These are phyloP conservation scores for Epichloe amarillans DNA, from an alignment of 2,329 filamentous ascomycete species.

Conservation along the genomic window DNA sequence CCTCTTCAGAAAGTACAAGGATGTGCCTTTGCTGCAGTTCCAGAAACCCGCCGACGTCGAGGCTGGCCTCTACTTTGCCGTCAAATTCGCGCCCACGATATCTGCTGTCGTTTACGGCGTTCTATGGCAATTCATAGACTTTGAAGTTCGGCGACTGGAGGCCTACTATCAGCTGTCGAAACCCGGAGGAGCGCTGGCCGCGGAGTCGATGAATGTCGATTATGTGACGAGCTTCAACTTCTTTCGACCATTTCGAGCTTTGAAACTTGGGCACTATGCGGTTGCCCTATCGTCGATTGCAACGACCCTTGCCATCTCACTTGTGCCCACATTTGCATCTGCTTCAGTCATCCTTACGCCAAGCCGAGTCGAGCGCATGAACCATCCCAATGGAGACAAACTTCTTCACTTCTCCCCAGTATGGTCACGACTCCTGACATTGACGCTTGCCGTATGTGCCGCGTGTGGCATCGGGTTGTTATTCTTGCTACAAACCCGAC, in stretches of 20 bases:
- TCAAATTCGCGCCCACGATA: slow-evolving; percentile 51
- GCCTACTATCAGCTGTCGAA: slow-evolving; percentile 53
- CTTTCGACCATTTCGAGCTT: slow-evolving; percentile 48
- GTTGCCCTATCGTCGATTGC: slow-evolving; percentile 54
- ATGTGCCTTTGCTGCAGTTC: slow-evolving; percentile 36
- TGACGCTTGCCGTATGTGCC: slow-evolving; percentile 42
- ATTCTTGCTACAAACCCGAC: slow-evolving; percentile 46
- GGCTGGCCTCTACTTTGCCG: slow-evolving; percentile 40
- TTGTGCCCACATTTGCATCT: slow-evolving; percentile 56
- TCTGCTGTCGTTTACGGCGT: slow-evolving; percentile 49
- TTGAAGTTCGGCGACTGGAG: slow-evolving; percentile 53
- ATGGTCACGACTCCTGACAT: slow-evolving; percentile 50
- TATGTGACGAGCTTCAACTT: slow-evolving; percentile 58
- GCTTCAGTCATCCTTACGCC: slow-evolving; percentile 47
- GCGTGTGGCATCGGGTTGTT: slow-evolving; percentile 43
- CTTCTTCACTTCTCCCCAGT: slow-evolving; percentile 39
- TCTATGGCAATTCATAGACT: slow-evolving; percentile 52
- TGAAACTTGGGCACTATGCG: slow-evolving; percentile 51
- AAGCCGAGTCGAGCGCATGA: slow-evolving; percentile 29
- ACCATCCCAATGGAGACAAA: slow-evolving; percentile 32
- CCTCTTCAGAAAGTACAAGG: slow-evolving; percentile 36
- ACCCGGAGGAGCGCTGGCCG: slow-evolving; percentile 44
- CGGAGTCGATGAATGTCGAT: slow-evolving; percentile 58
- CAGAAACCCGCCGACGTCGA: slow-evolving; percentile 34
- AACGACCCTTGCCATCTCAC: slow-evolving; percentile 50